A percentile compares a stretch with the other conserved stretches of the same genome.
Evolutionary conservation across 768 basidiomycete genomes (phyloP).

Genomic region (Scleroderma citrinum): DNA sequence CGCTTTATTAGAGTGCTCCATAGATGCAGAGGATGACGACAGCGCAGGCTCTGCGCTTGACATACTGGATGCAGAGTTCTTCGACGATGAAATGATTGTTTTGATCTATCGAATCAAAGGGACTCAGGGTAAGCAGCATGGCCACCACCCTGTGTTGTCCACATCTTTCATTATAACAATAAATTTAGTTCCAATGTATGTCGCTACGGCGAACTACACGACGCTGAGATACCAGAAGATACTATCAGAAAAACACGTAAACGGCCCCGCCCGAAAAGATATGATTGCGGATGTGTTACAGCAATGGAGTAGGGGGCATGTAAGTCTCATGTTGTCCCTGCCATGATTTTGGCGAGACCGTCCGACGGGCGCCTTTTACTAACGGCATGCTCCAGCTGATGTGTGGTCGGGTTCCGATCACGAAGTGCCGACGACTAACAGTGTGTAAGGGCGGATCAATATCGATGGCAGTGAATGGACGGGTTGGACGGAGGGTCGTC

Average conservation of each 20-base stretch:
- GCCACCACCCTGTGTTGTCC: constrained; percentile 13
- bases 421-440: constrained; percentile 48
- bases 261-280: constrained; percentile 52
- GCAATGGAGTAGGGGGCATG: constrained; percentile 58
- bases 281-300: constrained; percentile 53
- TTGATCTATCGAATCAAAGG: constrained; percentile 52
- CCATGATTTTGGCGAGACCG: constrained; percentile 26
- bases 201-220: constrained; percentile 60
- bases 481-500: constrained; percentile 65
- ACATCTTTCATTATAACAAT: constrained; percentile 28
- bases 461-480: constrained; percentile 68
- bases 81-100: constrained; percentile 67
- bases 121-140: constrained; percentile 39
- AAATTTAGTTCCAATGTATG: constrained; percentile 44
- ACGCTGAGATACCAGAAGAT: constrained; percentile 55
- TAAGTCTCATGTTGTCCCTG: constrained; percentile 38
- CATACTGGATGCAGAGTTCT: constrained; percentile 67
- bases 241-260: constrained; percentile 46
- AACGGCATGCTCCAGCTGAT: constrained; percentile 40
- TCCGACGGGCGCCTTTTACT: constrained; percentile 26
- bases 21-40: constrained; percentile 31
- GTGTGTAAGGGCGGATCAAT: constrained; percentile 48
- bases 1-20: constrained; percentile 47
- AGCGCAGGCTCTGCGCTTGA: constrained; percentile 35
- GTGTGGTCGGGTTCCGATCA: constrained; percentile 46